A percentile compares a stretch with the other conserved stretches of the same genome.
These are phyloP conservation scores for Cryoendolithus antarcticus DNA, from an alignment of 2,329 filamentous ascomycete genomes.

Conservation along the genomic window DNA sequence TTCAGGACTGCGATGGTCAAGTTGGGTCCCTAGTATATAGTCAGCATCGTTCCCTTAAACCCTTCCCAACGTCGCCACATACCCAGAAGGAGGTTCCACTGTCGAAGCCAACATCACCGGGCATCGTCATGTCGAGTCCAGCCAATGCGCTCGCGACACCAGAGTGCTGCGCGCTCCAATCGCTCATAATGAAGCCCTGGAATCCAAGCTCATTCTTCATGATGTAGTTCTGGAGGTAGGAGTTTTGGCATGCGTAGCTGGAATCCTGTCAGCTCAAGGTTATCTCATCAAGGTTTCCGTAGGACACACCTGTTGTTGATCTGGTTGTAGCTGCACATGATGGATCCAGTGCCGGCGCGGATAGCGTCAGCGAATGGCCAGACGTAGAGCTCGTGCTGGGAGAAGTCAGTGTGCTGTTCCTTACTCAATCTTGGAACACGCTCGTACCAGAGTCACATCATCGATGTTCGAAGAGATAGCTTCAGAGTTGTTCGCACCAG, in stretches of 20 bases:
- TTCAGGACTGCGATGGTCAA: constrained; percentile 17
- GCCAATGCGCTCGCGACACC: constrained; percentile 46
- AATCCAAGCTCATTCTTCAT: constrained; percentile 77
- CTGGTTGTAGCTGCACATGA: constrained; percentile 67
- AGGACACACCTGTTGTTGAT: constrained; percentile 49
- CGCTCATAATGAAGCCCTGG: constrained; percentile 71
- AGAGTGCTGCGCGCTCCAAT: constrained; percentile 54
- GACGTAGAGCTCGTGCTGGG: constrained; percentile 33
- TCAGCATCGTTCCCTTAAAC: no score
- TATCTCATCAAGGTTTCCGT: no score
- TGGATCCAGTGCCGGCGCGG: constrained; percentile 48
- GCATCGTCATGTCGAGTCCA: constrained; percentile 56
- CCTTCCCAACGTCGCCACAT: constrained; percentile 49
- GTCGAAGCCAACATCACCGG: constrained; percentile 36
- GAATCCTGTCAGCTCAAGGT: no score
- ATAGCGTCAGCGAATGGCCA: constrained; percentile 42
- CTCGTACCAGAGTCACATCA: constrained; percentile 35
- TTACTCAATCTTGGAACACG: constrained; percentile 72
- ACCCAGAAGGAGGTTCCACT: constrained; percentile 2
- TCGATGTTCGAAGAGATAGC: constrained; percentile 18
- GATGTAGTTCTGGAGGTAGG: constrained; percentile 64
- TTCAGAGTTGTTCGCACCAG: constrained; percentile 7
- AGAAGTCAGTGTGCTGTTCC: constrained; percentile 54
- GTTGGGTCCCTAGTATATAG: constrained; percentile 11
- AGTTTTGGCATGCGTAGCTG: constrained; percentile 48